phyloP scores from a whole-genome alignment of 371 early-diverging fungal genomes.

The Conidiobolus coronatus region DNA sequence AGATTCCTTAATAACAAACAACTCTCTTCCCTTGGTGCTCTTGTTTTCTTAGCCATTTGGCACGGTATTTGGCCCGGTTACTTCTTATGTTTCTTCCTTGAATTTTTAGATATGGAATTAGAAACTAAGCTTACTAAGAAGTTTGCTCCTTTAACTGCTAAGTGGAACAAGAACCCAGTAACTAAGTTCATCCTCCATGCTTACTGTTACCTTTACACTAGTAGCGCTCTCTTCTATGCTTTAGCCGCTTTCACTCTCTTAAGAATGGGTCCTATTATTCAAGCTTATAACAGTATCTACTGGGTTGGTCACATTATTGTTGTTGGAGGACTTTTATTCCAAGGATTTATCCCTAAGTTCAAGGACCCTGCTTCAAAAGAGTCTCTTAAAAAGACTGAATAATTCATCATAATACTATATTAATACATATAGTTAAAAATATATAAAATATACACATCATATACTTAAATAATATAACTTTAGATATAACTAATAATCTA shows the following conservation, averaged over 20 bases:
- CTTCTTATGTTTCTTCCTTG: conserved; percentile 30
- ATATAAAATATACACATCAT: too few species aligned
- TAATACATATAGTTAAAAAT: too few species aligned
- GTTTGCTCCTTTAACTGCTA: not conserved
- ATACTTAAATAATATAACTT: too few species aligned
- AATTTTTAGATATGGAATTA: conserved; percentile 29
- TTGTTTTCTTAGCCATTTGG: conserved; percentile 48
- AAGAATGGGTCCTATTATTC: not conserved
- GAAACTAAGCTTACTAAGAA: conserved; percentile 2
- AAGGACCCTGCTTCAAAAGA: not conserved
- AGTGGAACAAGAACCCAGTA: not conserved
- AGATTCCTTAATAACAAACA: conserved; percentile 37
- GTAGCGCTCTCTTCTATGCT: conserved; percentile 9
- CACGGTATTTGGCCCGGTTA: conserved; percentile 45
- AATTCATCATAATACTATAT: too few species aligned
- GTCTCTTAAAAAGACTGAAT: too few species aligned
- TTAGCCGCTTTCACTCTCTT: conserved; percentile 8
- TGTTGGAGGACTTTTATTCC: not conserved
- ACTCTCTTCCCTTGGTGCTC: conserved; percentile 26
- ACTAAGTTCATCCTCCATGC: conserved; percentile 1
- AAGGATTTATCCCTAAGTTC: conserved; percentile 4
- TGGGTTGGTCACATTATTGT: conserved; percentile 7
- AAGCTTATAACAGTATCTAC: conserved; percentile 6
- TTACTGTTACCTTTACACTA: conserved; percentile 7
- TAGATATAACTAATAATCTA: too few species aligned